phyloP scores from a whole-genome alignment of 163 green algal species.

The Picocystis sp. region DNA sequence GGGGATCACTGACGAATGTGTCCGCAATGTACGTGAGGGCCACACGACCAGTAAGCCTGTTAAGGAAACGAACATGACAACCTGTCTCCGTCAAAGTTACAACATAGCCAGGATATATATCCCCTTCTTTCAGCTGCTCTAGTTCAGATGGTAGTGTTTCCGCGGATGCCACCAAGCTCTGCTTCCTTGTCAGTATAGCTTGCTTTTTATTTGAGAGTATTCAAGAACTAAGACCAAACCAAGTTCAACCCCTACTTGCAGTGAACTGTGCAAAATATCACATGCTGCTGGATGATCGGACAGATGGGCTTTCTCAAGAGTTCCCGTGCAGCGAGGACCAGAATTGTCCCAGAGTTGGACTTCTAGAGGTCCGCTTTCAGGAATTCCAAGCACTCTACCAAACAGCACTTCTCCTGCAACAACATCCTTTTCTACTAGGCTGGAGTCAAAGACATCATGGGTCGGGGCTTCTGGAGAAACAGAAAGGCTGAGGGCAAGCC shows the following conservation, averaged over 20 bases:
- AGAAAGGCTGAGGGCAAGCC: conserved; percentile 32
- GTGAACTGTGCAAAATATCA: conserved; percentile 23
- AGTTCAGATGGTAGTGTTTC: conserved; percentile 28
- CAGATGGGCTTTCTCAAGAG: conserved; percentile 49
- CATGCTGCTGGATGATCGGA: conserved; percentile 50
- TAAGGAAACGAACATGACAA: conserved; percentile 60
- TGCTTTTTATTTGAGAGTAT: conserved; percentile 11
- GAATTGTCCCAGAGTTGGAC: too few species aligned
- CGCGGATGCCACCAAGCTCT: conserved; percentile 40
- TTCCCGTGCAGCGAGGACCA: too few species aligned
- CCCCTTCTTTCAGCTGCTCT: conserved; percentile 23
- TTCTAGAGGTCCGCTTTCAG: too few species aligned
- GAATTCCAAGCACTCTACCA: too few species aligned
- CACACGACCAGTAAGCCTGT: conserved; percentile 46
- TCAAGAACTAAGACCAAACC: conserved; percentile 10
- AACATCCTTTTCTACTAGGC: neutral
- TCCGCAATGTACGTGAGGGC: conserved; percentile 64
- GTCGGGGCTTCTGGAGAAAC: neutral
- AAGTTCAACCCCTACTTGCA: conserved; percentile 27
- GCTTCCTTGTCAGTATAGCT: conserved; percentile 50
- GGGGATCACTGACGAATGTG: conserved; percentile 54
- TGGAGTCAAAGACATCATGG: neutral
- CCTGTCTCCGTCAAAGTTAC: conserved; percentile 39
- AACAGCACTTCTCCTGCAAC: too few species aligned
- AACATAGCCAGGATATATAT: conserved; percentile 59